Evolutionary conservation across 2,329 filamentous ascomycete genomes (phyloP), one percentile per base, ranked within the genome.

Genomic region (Xylaria sp.): DNA sequence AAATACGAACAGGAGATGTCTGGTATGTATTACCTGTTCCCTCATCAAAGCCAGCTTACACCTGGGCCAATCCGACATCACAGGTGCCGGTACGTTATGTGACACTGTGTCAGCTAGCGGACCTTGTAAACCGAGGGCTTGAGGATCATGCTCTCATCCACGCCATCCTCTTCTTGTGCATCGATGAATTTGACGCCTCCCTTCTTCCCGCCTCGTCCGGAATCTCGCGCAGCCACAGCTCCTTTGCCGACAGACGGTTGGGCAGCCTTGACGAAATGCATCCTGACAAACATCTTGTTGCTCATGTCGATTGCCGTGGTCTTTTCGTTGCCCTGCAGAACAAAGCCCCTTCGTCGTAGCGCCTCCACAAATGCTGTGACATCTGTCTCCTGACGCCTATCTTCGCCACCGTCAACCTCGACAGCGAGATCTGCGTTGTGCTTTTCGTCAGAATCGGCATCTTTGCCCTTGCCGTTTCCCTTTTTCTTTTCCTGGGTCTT

Each of bases 231-330:
- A 11, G 74, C 71, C 57, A 76, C 79, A 11, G 80, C 84, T 65
- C 88, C 85, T 77, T 96, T 95, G 23, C 92, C 92, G 72, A 86
- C 88, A 1, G 81, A 81, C 0, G 92, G 89, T 50, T 85, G 78
- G 18, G 85, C 85, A n/a, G 83, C 85, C 78, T 97, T 99, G 68
- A 92, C 80, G 75, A 99, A 99, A 68, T 89, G 86, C 91, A 99
- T 93, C 77, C 89, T 91, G 67, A 97, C 93, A 78, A 99, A 99
- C 94, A 99, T 99, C 77, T 89, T 95, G 77, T 99, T 99, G 58
- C 83, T 84, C 69, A 95, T 78, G 76, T 99, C 92, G 8, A 96
- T 81, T 0, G 87, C 84, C 52, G 74, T 30, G 23, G 23, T 71
- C 23, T 74, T 74, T 64, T 78, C 82, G 67, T 82, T 83, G 7